Base-by-base conservation (phyloP, 2,329 filamentous ascomycete genomes). In the Fusarium agapanthi region DNA sequence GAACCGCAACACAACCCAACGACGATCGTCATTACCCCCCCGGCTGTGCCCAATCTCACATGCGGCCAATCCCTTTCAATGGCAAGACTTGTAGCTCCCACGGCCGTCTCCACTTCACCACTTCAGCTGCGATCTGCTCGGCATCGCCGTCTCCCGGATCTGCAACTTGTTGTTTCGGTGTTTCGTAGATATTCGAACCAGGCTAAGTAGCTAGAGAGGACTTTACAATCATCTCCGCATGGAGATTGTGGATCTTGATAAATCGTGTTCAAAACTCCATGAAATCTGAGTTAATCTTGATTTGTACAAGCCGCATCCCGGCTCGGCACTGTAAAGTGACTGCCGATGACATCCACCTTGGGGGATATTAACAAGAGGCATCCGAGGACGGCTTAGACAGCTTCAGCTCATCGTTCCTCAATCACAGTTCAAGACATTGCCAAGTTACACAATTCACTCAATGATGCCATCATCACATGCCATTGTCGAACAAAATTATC, bases 61-160 rank as follows among this genome's bases (percentile, higher is more conserved):
- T 34, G 43, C 56, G 38, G 43, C 43, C 43, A 68, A 51, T 68
- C 41, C 32, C 30, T 28, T 68, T 67, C n/a, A 26, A 51, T 26
- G 55, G 47, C n/a, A 28, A 43, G n/a, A 26, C 32, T 35, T 35
- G 37, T 28, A 45, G 35, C 30, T n/a, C 48, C 28, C 54, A 38
- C 37, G 53, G 62, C 16, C 54, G 38, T 48, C 48, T 45, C 60
- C 60, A 69, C 40, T 60, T 54, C 41, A 47, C 54, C 38, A 57
- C 48, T 59, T 47, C 56, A 66, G 40, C 45, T 67, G 48, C 60
- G 66, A 74, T 65, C 67, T 53, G 37, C 71, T 73, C 71, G 71
- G 71, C 71, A 65, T 65, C 71, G 53, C 71, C 71, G 67, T 53
- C 53, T 60, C 43, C 57, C 48, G 68, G 70, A 74, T 73, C 59